Evolutionary conservation across 2,329 filamentous ascomycete genomes (phyloP), one percentile per base, ranked within the genome.

Genomic region (Fusarium succisae): DNA sequence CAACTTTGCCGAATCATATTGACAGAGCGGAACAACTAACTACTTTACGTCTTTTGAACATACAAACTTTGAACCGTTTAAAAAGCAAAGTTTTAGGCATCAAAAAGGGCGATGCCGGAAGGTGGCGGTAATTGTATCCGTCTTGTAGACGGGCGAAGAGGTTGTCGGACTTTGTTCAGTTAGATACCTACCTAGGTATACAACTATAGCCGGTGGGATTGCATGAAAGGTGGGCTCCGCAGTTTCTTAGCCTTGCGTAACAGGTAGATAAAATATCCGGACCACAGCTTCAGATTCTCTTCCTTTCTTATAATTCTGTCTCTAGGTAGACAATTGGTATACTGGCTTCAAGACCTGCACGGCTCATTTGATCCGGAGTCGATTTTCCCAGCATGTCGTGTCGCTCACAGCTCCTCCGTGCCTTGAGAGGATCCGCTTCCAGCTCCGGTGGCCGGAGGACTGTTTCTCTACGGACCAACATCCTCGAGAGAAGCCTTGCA

Each of bases 351-450:
- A 53, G 62, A 59, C n/a, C 39, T 67, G 43, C 22, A 43, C 39
- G 70, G 70, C 17, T 50, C 53, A 71, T 73, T 68, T 14, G 47
- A 74, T 71, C 59, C 57, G 50, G 26, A 24, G 43, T 44, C 53
- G 54, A 63, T n/a, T 62, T 39, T 30, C 24, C 18, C 48, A 57
- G 41, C 32, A 80, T 80, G 78, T 75, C 76, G 28, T 77, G 77
- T 47, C 78, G 78, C 39, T 66, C 76, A 63, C 72, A 73, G 51
- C 71, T 79, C 51, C 58, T 77, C 48, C 78, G 76, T 62, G 74
- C 76, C 56, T 68, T 80, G 43, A 76, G 78, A 68, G 67, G 66
- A 54, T 63, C 76, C 54, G 65, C 74, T 54, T 58, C 67, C 17
- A 55, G 60, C 59, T 55, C 66, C 15, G 56, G 60, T 48, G 66